Evolutionary conservation across 768 basidiomycete genomes (phyloP), one percentile per base, ranked within the genome.

Genomic region (Sutorius australiensis): DNA sequence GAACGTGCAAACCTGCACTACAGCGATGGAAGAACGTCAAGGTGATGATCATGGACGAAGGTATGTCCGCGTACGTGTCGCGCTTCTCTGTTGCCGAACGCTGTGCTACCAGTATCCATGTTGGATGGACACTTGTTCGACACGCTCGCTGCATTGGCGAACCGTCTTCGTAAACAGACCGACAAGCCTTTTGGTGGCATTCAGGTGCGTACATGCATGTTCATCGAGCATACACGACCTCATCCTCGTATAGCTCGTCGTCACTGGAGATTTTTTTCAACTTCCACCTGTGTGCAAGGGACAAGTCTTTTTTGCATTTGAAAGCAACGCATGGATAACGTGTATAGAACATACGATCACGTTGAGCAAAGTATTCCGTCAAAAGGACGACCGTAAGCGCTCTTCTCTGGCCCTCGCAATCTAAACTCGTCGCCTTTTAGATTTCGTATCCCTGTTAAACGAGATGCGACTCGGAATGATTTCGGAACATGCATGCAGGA

Each of bases 381-480:
- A 91, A 64, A 88, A 83, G 48, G 87, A 89, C 62, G 75, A 79
- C 41, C 69, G 87, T 87, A 56, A 57, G 81, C 49, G 8, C 31
- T 9, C 12, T 31, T 13, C 6, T 30, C 1, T n/a, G 3, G 17
- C 32, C 19, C 16, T 24, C 17, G 12, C 42, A 34, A 39, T 2
- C 41, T 31, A 5, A 8, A 37, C 45, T 50, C 12, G 3, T 24
- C n/a, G 28, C 17, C 24, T 19, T 32, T 21, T 57, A 87, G 86
- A 73, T 28, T 87, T 91, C 59, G 77, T 89, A 55, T 76, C 81
- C 48, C 80, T 89, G 66, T 69, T 92, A n/a, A 90, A 90, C 64
- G 81, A 87, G 65, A 81, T 89, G 71, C 80, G 89, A 27, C 80
- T 78, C 42, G 89, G 89, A 0, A 66, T 61, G 5, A 74, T 87